These are phyloP conservation scores for Kwoniella shivajii DNA, from an alignment of 1,284 basidiomycete genomes.

Conservation along the genomic window DNA sequence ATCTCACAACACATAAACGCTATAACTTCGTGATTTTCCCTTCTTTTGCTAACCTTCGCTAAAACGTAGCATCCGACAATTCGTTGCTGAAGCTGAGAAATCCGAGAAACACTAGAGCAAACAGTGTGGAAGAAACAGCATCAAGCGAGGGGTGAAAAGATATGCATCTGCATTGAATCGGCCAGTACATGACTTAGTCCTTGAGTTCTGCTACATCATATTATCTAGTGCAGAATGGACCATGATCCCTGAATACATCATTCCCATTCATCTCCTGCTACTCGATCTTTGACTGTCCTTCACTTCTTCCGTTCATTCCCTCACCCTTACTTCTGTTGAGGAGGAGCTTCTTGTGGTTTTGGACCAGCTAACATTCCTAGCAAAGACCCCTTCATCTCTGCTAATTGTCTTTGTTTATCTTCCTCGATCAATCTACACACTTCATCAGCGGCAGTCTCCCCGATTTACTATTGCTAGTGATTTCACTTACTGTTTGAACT, in stretches of 20 bases:
- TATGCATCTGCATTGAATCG: constrained; percentile 20
- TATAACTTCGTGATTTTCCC: not conserved
- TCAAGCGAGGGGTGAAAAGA: constrained; percentile 15
- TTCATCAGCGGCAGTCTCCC: not conserved
- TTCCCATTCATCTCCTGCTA: too few relatives aligned
- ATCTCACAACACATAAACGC: too few relatives aligned
- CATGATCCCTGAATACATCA: not conserved
- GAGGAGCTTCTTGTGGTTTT: constrained; percentile 12
- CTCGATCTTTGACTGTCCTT: too few relatives aligned
- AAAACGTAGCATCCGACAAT: constrained; percentile 52
- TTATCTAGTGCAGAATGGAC: not conserved
- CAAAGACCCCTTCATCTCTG: constrained; percentile 59
- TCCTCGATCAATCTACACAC: constrained; percentile 58
- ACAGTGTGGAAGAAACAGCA: not conserved
- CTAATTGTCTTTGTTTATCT: constrained; percentile 75
- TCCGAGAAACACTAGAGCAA: constrained; percentile 23
- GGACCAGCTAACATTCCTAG: constrained; percentile 47
- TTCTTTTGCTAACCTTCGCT: too few relatives aligned
- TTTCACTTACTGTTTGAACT: constrained; percentile 65
- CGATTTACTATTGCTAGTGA: not conserved
- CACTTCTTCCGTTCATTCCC: not conserved
- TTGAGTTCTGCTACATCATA: too few relatives aligned
- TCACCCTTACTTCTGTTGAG: not conserved
- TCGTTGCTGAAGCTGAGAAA: constrained; percentile 52
- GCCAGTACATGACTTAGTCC: too few relatives aligned